phyloP scores from a whole-genome alignment of 169 alveolate genomes.

The Plasmodium fragile region DNA sequence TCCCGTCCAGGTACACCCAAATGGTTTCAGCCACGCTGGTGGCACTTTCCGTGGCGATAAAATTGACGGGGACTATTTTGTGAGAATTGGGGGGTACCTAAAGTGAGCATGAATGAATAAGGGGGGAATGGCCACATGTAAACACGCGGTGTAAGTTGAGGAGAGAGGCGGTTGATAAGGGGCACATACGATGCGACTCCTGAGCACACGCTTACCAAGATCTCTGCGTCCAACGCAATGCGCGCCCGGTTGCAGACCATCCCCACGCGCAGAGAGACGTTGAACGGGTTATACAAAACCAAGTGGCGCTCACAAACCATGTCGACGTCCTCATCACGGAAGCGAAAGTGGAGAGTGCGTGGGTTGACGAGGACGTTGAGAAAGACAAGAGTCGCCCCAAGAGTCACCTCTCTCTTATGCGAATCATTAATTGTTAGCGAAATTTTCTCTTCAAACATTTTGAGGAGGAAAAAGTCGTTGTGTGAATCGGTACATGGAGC shows the following conservation, averaged over 20 bases:
- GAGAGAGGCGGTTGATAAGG: not conserved
- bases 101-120: not conserved
- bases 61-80: slow-evolving; percentile 37
- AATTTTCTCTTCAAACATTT: slow-evolving; percentile 28
- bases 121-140: not conserved
- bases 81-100: slow-evolving; percentile 25
- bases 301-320: slow-evolving; percentile 29
- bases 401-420: not conserved
- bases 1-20: slow-evolving; percentile 29
- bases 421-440: not conserved
- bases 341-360: slow-evolving; percentile 4
- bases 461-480: not conserved
- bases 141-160: not conserved
- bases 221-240: not conserved
- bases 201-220: slow-evolving; percentile 1
- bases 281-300: slow-evolving; percentile 48
- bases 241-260: not conserved
- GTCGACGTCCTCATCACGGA: slow-evolving; percentile 3
- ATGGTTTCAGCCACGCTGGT: slow-evolving; percentile 5
- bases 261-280: not conserved
- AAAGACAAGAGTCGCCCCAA: slow-evolving; percentile 15
- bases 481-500: not conserved
- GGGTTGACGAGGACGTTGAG: slow-evolving; percentile 14
- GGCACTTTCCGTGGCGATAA: slow-evolving; percentile 20
- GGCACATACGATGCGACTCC: not conserved